phyloP scores from a whole-genome alignment of 73 alveolate species.

The Paramecium biaurelia region DNA sequence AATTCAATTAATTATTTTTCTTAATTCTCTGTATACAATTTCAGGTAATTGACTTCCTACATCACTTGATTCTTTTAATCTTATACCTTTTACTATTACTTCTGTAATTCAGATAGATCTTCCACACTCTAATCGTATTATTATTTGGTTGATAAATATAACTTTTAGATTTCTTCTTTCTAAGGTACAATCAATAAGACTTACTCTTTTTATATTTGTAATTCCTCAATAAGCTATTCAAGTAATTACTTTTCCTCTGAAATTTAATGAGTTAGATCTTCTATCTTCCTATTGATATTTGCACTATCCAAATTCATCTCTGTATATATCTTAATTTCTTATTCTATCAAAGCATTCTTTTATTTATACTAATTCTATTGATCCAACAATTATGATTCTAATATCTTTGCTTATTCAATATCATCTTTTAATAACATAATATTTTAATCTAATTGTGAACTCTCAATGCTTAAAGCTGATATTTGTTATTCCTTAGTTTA shows the following conservation, averaged over 20 bases:
- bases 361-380: neutral
- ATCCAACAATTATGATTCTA: neutral
- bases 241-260: neutral
- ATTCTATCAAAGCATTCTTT: neutral
- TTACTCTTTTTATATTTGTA: neutral
- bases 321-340: neutral
- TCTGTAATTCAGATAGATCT: neutral
- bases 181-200: neutral
- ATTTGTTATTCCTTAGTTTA: constrained; percentile 1
- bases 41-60: neutral
- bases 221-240: neutral
- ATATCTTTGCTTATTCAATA: neutral
- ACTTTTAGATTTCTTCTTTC: neutral
- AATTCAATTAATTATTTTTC: neutral
- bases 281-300: neutral
- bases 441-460: neutral
- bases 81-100: neutral
- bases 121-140: neutral
- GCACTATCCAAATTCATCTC: neutral
- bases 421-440: neutral
- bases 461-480: neutral
- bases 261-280: neutral
- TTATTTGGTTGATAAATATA: neutral
- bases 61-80: neutral
- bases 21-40: neutral